Conservation (phyloP, 805 yeast species). For the Hanseniaspora clermontiae region DNA sequence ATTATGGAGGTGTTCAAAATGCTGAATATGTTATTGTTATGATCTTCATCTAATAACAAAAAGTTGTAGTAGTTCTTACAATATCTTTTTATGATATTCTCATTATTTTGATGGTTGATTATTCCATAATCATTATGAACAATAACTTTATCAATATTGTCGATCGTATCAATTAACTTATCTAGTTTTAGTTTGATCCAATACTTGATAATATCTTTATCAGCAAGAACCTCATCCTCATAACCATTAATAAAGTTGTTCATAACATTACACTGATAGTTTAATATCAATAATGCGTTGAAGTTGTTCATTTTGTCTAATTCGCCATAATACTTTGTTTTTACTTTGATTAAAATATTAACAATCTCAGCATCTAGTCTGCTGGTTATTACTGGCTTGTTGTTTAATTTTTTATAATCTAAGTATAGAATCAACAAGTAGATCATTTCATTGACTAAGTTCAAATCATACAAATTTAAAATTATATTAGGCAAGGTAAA, state of each 20-base stretch:
- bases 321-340: background rate
- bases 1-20: background rate
- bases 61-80: constrained; percentile 6
- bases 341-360: background rate
- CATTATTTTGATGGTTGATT: background rate
- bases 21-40: background rate
- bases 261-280: background rate
- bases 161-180: background rate
- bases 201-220: background rate
- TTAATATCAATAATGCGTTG: background rate
- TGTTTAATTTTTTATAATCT: background rate
- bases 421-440: background rate
- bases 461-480: background rate
- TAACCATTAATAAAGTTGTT: background rate
- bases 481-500: constrained; percentile 2
- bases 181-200: constrained; percentile 1
- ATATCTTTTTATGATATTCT: background rate
- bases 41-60: constrained; percentile 4
- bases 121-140: background rate
- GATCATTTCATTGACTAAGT: constrained; percentile 2
- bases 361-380: constrained; percentile 3
- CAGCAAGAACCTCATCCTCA: background rate
- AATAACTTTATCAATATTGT: background rate
- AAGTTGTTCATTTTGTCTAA: background rate
- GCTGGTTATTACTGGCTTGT: background rate